Evolutionary conservation across 2,329 filamentous ascomycete species (phyloP), one percentile per base, ranked within the genome.

Genomic region (Epichloe aotearoae): DNA sequence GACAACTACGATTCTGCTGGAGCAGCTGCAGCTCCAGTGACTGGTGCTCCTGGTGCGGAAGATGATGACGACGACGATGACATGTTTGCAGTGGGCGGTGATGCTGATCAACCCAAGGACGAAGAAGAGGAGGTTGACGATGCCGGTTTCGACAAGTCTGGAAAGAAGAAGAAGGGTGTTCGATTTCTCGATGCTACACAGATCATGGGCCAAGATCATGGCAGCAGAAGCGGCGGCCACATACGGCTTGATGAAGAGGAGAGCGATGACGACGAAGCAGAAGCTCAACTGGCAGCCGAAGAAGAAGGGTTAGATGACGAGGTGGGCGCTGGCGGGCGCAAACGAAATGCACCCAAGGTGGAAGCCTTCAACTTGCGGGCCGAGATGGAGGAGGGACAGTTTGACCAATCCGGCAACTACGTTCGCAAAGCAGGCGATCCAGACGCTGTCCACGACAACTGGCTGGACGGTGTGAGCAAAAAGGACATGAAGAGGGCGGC

Each of bases 281-380:
- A 84, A 20, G 79, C 79, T n/a, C 83, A 88, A 47, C 62, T 71
- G 15, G 89, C 87, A 30, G 82, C 81, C 46, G 68, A 87, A 36
- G 88, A 87, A 56, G 82, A 86, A 54, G 86, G 81, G 17, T 64
- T 95, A 15, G 93, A 96, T 58, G 84, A 90, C 50, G 93, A 98
- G 65, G 74, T 98, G 5, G 93, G 93, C 2, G 84, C 88, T 1
- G 93, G 93, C 14, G 86, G 86, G 2, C 84, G 94, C 59, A 97
- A 96, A 71, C 86, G 83, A 60, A 88, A 96, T 66, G 93, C 93
- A 2, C 93, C 93, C 2, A 88, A 93, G 64, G 77, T 98, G 5
- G 93, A 97, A 66, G 91, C 91, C 3, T 98, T 98, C 75, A 97
- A 98, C 63, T 86, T 98, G 75, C 82, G 80, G 53, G 73, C 79